Base-by-base conservation (phyloP, 371 early-diverging fungal species). In the Batkoa obscura region DNA sequence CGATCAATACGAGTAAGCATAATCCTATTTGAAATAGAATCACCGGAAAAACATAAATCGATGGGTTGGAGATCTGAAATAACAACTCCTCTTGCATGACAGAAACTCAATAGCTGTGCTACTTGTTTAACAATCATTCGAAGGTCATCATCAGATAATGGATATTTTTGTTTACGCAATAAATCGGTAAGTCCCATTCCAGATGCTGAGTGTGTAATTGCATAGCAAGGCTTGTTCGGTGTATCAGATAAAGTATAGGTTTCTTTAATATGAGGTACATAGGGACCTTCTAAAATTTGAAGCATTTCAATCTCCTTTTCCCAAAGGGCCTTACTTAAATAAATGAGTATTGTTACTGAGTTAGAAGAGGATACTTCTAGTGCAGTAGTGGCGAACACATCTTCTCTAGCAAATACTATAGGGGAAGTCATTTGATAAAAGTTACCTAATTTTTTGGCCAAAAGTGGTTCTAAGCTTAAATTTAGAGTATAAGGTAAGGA, bases 261-360 rank as follows among this genome's bases (percentile, higher is more conserved):
- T 4, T 55, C 56, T 17, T 43, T 45, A 4, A 45, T 6, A 15
- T 46, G 30, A 3, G 43, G 43, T 9, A 46, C 36, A 45, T 33
- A 55, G 6, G 41, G 56, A 8, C 56, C 56, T 30, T 55, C 56
- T 2, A 55, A 36, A 6, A 43, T n/a, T 17, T 55, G 56, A 17
- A 55, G n/a, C 3, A 55, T 33, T 35, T 55, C 43, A 31, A 15
- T 33, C 33, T 55, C 56, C 34, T 43, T 43, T 6, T 55, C 43
- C 42, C 42, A 55, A 2, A 6, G 37, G 33, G 23, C n/a, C 4
- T 5, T n/a, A 3, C 17, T 10, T 12, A 43, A 12, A 15, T 55
- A 55, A 1, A 55, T 15, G n/a, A 12, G 13, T 8, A 55, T 55
- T n/a, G 56, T 46, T 4, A 55, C 56, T 23, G 56, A 47, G n/a